Evolutionary conservation across 306 rosid species (phyloP).

Genomic region (Cicer pinnatifidum): DNA sequence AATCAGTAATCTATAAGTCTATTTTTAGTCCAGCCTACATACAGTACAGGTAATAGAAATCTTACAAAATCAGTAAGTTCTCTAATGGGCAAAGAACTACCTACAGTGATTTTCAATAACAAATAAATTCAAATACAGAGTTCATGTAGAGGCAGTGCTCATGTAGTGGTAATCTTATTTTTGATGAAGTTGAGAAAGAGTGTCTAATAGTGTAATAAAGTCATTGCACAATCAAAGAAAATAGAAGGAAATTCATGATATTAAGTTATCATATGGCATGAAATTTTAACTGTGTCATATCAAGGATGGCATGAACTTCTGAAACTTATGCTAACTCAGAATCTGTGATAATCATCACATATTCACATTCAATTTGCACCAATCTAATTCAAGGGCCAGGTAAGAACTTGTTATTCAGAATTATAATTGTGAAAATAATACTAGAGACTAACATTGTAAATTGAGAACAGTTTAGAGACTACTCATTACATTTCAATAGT

Average conservation of each 20-base stretch:
- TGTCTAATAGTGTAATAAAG: neutral
- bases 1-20: neutral
- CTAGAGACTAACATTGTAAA: neutral
- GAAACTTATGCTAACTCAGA: neutral
- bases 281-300: slow-evolving; percentile 14
- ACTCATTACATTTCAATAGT: neutral
- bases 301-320: neutral
- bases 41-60: neutral
- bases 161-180: neutral
- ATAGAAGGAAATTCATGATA: neutral
- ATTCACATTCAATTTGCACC: neutral
- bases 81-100: neutral
- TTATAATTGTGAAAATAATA: neutral
- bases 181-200: neutral
- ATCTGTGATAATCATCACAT: neutral
- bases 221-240: neutral
- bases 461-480: neutral
- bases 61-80: neutral
- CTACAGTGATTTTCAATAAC: neutral
- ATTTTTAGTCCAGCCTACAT: neutral
- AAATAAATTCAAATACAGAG: neutral
- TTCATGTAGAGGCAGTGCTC: slow-evolving; percentile 1
- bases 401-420: neutral
- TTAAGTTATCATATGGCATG: neutral
- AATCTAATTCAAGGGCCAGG: neutral